Evolutionary conservation across 257 asterid genomes (phyloP), one percentile per base, ranked within the genome.

Genomic region (Ajuga chamaepitys): DNA sequence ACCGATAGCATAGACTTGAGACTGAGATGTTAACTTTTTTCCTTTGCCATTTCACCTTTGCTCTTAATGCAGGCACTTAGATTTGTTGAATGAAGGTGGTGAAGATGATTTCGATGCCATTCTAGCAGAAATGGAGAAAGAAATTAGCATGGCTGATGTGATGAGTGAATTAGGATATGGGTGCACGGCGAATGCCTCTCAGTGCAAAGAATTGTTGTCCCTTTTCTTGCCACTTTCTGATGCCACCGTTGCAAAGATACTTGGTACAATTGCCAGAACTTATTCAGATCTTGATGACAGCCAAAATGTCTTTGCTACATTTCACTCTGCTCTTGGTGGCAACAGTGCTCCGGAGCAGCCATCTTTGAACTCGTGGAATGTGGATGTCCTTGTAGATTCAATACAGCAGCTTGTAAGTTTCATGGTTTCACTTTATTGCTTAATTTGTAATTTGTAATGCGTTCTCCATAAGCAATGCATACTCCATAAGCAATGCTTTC

Each of bases 71-170:
- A 85, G 98, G 81, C 83, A 78, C 77, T 70, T 86, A 65, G 85
- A 83, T 69, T 62, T 76, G 75, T 64, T 79, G 40, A 78, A 71
- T 51, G 95, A 83, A 42, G 87, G 73, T 0, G 78, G 73, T 24
- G 89, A 80, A 75, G 97, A 86, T 74, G 95, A 94, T 83, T 88
- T 94, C 75, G 96, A 90, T 79, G 82, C 82, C 74, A 74, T 94
- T 73, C 81, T 94, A 76, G 95, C 88, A 22, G 98, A 94, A 71
- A 85, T 90, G 98, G 96, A 90, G 85, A 88, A 84, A 77, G 97
- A 86, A 83, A 85, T 85, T 83, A 83, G 89, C 83, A 86, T 94
- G 85, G 88, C 96, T 47, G 97, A 86, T 62, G 80, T 86, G 65
- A 82, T 94, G 91, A 83, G 83, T 70, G 99, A 94, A 76, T 75